Percentiles rank a stretch among this genome's conserved stretches.
Conservation (phyloP, 2,329 filamentous ascomycete genomes). For the Diaporthe capsici region DNA sequence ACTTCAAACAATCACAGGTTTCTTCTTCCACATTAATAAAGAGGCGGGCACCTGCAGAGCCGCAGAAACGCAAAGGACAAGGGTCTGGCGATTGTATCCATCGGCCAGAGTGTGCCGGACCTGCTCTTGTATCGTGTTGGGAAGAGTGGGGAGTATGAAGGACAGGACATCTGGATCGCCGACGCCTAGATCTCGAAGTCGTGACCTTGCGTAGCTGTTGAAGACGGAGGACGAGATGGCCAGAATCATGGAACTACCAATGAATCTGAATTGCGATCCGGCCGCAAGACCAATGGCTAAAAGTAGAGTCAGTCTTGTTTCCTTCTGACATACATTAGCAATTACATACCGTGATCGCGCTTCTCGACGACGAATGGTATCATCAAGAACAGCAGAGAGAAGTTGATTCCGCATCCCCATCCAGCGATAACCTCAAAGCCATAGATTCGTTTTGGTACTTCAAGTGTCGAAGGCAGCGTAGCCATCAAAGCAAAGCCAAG, state of each 20-base stretch:
- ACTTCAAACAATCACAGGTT: background rate
- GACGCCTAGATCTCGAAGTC: background rate
- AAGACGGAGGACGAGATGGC: background rate
- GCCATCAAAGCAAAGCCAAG: background rate
- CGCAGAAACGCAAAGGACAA: background rate
- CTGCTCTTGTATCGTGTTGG: background rate
- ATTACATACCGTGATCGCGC: constrained; percentile 6
- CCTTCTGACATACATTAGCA: no score
- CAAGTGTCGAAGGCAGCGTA: background rate
- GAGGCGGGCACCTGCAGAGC: background rate
- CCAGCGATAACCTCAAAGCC: constrained; percentile 7
- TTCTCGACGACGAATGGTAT: constrained; percentile 1
- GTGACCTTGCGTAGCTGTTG: background rate
- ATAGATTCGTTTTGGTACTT: background rate
- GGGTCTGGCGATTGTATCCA: background rate
- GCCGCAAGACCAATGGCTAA: background rate
- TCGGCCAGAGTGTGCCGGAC: background rate
- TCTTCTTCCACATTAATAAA: background rate
- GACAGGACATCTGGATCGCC: background rate
- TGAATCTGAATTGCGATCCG: background rate
- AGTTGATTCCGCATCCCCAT: constrained; percentile 5
- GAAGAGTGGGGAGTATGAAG: background rate
- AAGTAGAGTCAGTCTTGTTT: background rate
- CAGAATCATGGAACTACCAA: background rate
- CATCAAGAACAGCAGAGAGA: constrained; percentile 6